These are phyloP conservation scores for Myriosclerotinia curreyana DNA, from an alignment of 2,329 filamentous ascomycete genomes.

Conservation along the genomic window DNA sequence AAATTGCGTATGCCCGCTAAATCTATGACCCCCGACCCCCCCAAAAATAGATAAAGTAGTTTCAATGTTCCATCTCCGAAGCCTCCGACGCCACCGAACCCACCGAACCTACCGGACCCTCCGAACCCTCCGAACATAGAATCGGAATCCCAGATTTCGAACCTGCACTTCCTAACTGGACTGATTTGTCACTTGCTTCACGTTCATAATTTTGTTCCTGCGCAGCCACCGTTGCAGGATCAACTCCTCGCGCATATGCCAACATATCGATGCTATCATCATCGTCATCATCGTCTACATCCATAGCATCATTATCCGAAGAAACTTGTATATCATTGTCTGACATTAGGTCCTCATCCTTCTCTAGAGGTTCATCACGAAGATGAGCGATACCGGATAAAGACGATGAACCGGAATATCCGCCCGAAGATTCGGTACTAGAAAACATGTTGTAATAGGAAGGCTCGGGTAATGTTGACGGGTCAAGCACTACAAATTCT, in stretches of 20 bases:
- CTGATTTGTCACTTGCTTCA: constrained; percentile 19
- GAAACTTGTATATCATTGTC: constrained; percentile 12
- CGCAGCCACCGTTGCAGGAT: constrained; percentile 1
- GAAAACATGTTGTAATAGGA: background rate
- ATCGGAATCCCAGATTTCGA: background rate
- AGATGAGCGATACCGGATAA: background rate
- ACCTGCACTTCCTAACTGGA: constrained; percentile 10
- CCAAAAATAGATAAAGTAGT: background rate
- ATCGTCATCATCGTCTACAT: constrained; percentile 12
- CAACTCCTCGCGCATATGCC: constrained; percentile 2
- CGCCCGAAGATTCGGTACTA: background rate
- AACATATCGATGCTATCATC: constrained; percentile 22
- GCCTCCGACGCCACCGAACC: background rate
- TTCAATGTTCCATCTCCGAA: background rate
- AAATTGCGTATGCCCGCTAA: background rate
- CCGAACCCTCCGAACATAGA: background rate
- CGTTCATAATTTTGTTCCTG: constrained; percentile 15
- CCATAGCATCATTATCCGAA: background rate
- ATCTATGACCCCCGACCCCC: background rate
- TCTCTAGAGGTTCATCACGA: constrained; percentile 7
- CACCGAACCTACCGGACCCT: too few relatives aligned
- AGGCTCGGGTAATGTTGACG: constrained; percentile 20
- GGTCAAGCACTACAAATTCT: constrained; percentile 3
- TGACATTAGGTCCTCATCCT: background rate
- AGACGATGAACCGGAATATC: background rate